phyloP scores from a whole-genome alignment of 2,329 filamentous ascomycete species.

The Alternaria burnsii region DNA sequence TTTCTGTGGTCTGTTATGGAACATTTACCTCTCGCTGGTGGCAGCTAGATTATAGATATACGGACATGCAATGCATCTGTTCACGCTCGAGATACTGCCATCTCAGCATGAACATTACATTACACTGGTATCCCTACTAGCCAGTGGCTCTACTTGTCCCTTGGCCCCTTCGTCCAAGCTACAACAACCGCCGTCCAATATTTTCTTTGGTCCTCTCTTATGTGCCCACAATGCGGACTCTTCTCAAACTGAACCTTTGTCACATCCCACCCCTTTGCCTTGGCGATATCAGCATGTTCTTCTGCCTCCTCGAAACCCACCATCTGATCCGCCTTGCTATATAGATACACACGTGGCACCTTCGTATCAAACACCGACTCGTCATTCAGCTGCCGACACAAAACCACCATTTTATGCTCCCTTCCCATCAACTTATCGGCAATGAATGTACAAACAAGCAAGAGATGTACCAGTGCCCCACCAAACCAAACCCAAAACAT shows the following conservation, averaged over 20 bases:
- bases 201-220: constrained; percentile 63
- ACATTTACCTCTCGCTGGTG: constrained; percentile 75
- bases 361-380: constrained; percentile 32
- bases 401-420: constrained; percentile 38
- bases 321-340: constrained; percentile 66
- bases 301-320: constrained; percentile 66
- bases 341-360: constrained; percentile 64
- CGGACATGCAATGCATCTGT: constrained; percentile 4
- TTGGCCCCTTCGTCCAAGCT: constrained; percentile 39
- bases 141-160: background rate
- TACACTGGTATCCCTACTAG: background rate
- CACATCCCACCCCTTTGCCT: constrained; percentile 59
- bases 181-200: constrained; percentile 63
- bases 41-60: constrained; percentile 45
- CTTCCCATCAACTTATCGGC: constrained; percentile 22
- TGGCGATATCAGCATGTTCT: constrained; percentile 60
- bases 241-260: constrained; percentile 64
- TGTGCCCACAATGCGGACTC: constrained; percentile 69
- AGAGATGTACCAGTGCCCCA: constrained; percentile 34
- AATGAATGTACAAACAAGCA: constrained; percentile 35
- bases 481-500: constrained; percentile 40
- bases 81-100: background rate
- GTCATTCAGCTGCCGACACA: constrained; percentile 45
- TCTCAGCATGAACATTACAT: background rate
- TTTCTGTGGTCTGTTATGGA: constrained; percentile 76